Percentiles rank a stretch among this genome's conserved stretches.
Evolutionary conservation across 148 eudicot species (phyloP).

Genomic region (Vaccinium darrowii): DNA sequence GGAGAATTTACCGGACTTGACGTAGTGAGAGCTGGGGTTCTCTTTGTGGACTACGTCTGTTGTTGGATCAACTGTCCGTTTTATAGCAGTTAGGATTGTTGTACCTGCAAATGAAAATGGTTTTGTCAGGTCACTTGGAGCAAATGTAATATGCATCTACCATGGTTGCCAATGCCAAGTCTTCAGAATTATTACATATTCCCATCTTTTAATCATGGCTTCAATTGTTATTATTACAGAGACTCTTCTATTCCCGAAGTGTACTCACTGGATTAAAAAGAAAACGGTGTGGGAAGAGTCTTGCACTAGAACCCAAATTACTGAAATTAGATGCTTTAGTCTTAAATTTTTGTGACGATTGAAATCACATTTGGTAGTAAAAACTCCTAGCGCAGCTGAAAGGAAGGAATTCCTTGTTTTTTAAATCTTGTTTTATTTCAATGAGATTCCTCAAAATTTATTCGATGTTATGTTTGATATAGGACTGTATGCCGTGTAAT

Average conservation of each 20-base stretch:
- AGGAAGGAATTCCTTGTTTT: not conserved
- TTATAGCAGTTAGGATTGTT: conserved; percentile 51
- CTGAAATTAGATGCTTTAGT: not conserved
- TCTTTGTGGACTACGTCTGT: conserved; percentile 45
- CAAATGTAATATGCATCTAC: not conserved
- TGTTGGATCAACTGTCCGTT: conserved; percentile 37
- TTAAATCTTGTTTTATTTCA: not conserved
- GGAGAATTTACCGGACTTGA: conserved; percentile 39
- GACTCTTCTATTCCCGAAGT: not conserved
- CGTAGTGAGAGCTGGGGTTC: conserved; percentile 32
- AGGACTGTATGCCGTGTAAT: not conserved
- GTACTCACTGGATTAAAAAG: too few species aligned
- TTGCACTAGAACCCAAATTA: not conserved
- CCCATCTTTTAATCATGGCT: not conserved
- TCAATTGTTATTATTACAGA: not conserved
- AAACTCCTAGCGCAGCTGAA: not conserved
- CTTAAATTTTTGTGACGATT: not conserved
- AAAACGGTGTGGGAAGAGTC: not conserved
- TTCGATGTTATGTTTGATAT: not conserved
- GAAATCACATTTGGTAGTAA: not conserved
- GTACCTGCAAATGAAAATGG: conserved; percentile 39
- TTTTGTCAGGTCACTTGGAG: not conserved
- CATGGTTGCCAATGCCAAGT: not conserved
- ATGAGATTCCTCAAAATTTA: not conserved
- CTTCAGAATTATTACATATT: not conserved